Conservation (phyloP, 1,284 basidiomycete species). For the Boletus semigastroideus region DNA sequence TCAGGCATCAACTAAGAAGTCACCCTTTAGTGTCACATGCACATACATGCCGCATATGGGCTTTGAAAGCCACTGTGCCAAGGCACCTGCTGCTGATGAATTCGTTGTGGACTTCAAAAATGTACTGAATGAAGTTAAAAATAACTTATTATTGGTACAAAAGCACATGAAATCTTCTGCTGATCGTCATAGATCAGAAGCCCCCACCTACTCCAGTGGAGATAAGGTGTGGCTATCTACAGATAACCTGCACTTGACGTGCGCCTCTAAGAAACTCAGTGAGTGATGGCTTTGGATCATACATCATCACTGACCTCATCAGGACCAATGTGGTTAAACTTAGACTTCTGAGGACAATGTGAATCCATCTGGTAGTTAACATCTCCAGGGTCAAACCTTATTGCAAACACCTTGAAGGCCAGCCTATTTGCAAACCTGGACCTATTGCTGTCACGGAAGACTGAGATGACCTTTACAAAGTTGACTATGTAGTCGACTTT, state of each 20-base stretch:
- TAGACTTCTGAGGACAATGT: background rate
- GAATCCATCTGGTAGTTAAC: background rate
- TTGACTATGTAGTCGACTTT: background rate
- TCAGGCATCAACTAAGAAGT: too few species aligned
- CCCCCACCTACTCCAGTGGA: background rate
- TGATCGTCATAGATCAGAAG: accelerated
- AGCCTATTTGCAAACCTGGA: too few species aligned
- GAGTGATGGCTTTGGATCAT: background rate
- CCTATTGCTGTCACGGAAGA: background rate
- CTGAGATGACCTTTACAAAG: background rate
- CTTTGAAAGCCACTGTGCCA: too few species aligned
- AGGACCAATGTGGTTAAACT: background rate
- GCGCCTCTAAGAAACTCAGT: background rate
- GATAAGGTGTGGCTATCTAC: background rate
- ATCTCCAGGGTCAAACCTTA: background rate
- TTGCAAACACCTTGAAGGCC: background rate
- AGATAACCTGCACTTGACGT: background rate
- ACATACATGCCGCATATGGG: background rate
- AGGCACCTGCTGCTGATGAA: too few species aligned
- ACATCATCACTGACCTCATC: background rate
- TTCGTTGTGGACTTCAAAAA: background rate
- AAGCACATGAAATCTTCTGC: accelerated
- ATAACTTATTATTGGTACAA: too few species aligned
- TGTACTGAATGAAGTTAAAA: too few species aligned
- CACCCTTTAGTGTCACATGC: background rate